These are phyloP conservation scores for Talaromyces atroroseus DNA, from an alignment of 2,329 filamentous ascomycete genomes.

Conservation along the genomic window DNA sequence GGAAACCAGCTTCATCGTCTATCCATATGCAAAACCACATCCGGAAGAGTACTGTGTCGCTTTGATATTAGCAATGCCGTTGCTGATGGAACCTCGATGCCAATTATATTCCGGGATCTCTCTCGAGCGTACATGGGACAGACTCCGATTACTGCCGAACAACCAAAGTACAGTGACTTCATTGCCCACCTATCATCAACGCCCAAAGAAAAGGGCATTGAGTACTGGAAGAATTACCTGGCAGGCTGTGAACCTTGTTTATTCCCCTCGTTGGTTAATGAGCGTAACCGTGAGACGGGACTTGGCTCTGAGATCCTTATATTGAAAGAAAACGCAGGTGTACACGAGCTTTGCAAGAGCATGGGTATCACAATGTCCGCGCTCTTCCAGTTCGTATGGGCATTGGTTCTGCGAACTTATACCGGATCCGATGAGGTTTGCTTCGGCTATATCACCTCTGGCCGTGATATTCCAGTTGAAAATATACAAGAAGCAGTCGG, in stretches of 20 bases:
- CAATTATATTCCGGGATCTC: slow-evolving; percentile 39
- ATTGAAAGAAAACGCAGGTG: slow-evolving; percentile 18
- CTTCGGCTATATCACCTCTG: slow-evolving; percentile 40
- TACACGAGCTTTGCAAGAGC: slow-evolving; percentile 22
- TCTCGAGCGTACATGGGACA: slow-evolving; percentile 27
- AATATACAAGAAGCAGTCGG: slow-evolving; percentile 36
- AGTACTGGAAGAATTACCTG: slow-evolving; percentile 44
- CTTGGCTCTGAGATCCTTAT: slow-evolving; percentile 16
- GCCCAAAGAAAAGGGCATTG: slow-evolving; percentile 28
- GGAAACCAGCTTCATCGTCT: slow-evolving; percentile 34
- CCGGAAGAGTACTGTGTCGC: slow-evolving; percentile 30
- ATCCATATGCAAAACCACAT: slow-evolving; percentile 30
- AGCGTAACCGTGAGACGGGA: slow-evolving; percentile 4
- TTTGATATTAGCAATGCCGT: slow-evolving; percentile 44
- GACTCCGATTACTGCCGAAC: neutral
- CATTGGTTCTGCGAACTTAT: slow-evolving; percentile 39
- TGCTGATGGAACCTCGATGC: slow-evolving; percentile 42
- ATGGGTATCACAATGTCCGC: slow-evolving; percentile 18
- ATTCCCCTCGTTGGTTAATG: slow-evolving; percentile 33
- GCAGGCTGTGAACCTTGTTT: slow-evolving; percentile 42
- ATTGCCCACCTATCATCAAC: slow-evolving; percentile 22
- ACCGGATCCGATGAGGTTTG: slow-evolving; percentile 41
- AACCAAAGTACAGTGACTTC: slow-evolving; percentile 14
- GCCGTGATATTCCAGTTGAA: slow-evolving; percentile 31
- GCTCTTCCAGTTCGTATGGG: slow-evolving; percentile 41